Conservation (phyloP, 495 filamentous ascomycete species). For the Aspergillus conjunctus region DNA sequence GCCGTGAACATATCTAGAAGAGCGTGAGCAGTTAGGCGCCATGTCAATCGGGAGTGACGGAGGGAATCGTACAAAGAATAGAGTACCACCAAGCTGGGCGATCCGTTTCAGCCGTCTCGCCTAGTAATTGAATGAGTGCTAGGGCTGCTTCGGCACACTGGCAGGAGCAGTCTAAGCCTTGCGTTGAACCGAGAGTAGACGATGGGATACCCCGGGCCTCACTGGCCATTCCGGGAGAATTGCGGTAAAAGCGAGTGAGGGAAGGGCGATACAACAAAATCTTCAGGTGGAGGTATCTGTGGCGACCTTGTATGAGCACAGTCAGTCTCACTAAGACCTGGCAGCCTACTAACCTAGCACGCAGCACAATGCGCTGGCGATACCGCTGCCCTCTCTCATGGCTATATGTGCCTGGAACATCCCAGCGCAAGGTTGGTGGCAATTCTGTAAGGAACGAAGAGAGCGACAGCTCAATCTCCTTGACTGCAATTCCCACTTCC, state of each 20-base stretch:
- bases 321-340: background rate
- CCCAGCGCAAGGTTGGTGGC: background rate
- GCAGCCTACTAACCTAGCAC: slow-evolving; percentile 33
- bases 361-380: slow-evolving; percentile 43
- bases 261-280: slow-evolving; percentile 51
- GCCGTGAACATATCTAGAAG: slow-evolving; percentile 43
- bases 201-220: background rate
- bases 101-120: background rate
- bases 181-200: background rate
- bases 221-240: slow-evolving; percentile 6
- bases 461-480: background rate
- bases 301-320: no score
- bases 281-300: slow-evolving; percentile 46
- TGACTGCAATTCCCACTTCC: background rate
- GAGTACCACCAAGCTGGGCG: slow-evolving; percentile 47
- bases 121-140: background rate
- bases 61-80: slow-evolving; percentile 38
- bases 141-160: slow-evolving; percentile 6
- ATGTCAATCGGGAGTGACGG: background rate
- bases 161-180: background rate
- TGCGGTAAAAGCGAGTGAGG: slow-evolving; percentile 44
- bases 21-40: background rate
- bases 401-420: background rate
- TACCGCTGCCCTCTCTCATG: background rate
- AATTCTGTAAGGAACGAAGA: background rate